These are phyloP conservation scores for Leccinum boreale DNA, from an alignment of 768 basidiomycete species.

Conservation along the genomic window DNA sequence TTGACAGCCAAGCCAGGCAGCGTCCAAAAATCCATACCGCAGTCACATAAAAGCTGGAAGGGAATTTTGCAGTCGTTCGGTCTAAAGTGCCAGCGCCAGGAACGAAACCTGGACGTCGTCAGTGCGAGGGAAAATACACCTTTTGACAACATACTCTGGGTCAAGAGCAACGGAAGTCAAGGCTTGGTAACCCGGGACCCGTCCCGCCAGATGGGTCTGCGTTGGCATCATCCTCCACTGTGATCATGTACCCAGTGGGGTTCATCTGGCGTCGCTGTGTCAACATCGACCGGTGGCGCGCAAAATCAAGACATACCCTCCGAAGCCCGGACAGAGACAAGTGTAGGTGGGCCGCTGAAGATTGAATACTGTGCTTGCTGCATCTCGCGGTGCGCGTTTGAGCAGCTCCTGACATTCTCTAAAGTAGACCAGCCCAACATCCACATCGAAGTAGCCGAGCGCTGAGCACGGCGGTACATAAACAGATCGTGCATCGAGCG, in stretches of 20 bases:
- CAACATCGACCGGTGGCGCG: not conserved
- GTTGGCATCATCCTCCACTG: not conserved
- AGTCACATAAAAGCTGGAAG: too few relatives aligned
- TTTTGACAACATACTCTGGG: not conserved
- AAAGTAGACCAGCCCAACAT: not conserved
- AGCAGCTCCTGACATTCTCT: not conserved
- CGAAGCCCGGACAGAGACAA: too few relatives aligned
- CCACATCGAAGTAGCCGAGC: not conserved
- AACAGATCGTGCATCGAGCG: not conserved
- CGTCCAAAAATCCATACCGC: too few relatives aligned
- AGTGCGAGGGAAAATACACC: not conserved
- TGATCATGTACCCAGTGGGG: not conserved
- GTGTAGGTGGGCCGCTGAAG: too few relatives aligned
- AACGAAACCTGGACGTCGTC: too few relatives aligned
- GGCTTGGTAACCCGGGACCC: not conserved
- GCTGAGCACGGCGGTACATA: not conserved
- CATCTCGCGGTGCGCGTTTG: not conserved
- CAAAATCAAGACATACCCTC: not conserved
- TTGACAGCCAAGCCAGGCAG: too few relatives aligned
- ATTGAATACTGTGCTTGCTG: not conserved
- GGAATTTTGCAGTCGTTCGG: too few relatives aligned
- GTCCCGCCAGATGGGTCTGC: not conserved
- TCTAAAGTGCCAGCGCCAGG: too few relatives aligned
- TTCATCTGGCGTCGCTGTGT: not conserved
- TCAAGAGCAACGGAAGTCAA: not conserved